A percentile compares a stretch with the other conserved stretches of the same genome.
phyloP scores from a whole-genome alignment of 2,329 filamentous ascomycete species.

The Fusarium nygamai region DNA sequence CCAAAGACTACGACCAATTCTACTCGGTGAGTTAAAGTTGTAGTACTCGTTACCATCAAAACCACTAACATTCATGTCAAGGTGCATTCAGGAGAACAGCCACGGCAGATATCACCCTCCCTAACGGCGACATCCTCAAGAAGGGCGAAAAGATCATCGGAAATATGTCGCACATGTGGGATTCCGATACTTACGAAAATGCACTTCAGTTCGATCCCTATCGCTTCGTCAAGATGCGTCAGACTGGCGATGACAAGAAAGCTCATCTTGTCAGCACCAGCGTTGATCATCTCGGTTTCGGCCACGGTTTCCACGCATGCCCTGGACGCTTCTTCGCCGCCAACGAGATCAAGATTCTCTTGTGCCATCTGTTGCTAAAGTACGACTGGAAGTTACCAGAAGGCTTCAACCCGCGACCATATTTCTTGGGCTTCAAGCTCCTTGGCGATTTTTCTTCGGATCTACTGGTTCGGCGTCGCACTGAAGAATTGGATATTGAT shows the following conservation, averaged over 20 bases:
- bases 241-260: constrained; percentile 44
- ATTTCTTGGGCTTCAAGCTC: rapidly evolving
- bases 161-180: not conserved
- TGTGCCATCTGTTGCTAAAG: constrained; percentile 59
- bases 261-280: constrained; percentile 60
- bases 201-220: constrained; percentile 54
- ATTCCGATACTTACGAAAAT: not conserved
- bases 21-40: constrained; percentile 30
- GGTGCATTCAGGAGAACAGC: not conserved
- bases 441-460: not conserved
- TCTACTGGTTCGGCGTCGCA: not conserved
- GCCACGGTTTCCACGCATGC: constrained; percentile 63
- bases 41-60: not conserved
- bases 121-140: not conserved
- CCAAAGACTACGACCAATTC: constrained; percentile 57
- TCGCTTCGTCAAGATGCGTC: constrained; percentile 54
- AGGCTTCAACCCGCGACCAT: not conserved
- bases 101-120: not conserved
- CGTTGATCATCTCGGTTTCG: constrained; percentile 60
- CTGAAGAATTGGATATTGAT: not conserved
- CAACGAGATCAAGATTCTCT: constrained; percentile 61
- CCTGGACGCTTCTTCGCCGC: constrained; percentile 64
- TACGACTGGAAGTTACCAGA: constrained; percentile 52
- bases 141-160: not conserved
- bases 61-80: not conserved